A percentile compares a stretch with the other conserved stretches of the same genome.
These are phyloP conservation scores for Septoria petroselini DNA, from an alignment of 2,329 filamentous ascomycete species.

Conservation along the genomic window DNA sequence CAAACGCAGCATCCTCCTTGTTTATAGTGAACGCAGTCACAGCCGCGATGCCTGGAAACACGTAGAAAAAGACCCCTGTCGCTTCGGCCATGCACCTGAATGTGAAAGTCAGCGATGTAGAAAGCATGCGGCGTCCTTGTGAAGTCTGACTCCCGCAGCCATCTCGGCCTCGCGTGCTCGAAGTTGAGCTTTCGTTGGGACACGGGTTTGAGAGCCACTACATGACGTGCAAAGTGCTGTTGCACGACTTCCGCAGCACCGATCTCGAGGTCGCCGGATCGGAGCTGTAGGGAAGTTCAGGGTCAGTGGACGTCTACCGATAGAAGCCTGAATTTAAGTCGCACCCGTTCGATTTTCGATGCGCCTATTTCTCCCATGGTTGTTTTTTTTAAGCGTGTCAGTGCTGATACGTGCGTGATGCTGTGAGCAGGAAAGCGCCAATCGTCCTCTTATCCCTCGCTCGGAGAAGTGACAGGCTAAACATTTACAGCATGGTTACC, in stretches of 20 bases:
- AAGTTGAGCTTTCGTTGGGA: conserved; percentile 55
- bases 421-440: background rate
- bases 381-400: background rate
- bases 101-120: background rate
- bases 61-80: conserved; percentile 53
- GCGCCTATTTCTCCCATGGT: background rate
- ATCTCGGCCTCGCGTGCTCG: conserved; percentile 53
- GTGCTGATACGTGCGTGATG: background rate
- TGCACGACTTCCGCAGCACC: conserved; percentile 55
- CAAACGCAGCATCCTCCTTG: conserved; percentile 43
- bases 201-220: conserved; percentile 51
- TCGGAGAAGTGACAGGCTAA: background rate
- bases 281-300: conserved; percentile 24
- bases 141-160: conserved; percentile 48
- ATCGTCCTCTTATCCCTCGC: background rate
- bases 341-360: background rate
- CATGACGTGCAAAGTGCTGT: conserved; percentile 50
- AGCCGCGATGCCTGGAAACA: conserved; percentile 53
- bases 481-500: background rate
- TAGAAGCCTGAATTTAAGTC: background rate
- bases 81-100: conserved; percentile 51
- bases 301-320: too few species aligned
- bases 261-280: conserved; percentile 46
- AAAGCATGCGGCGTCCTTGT: background rate
- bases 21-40: conserved; percentile 53